Conservation (phyloP, 2,329 filamentous ascomycete species). For the Ophiostoma piceae region DNA sequence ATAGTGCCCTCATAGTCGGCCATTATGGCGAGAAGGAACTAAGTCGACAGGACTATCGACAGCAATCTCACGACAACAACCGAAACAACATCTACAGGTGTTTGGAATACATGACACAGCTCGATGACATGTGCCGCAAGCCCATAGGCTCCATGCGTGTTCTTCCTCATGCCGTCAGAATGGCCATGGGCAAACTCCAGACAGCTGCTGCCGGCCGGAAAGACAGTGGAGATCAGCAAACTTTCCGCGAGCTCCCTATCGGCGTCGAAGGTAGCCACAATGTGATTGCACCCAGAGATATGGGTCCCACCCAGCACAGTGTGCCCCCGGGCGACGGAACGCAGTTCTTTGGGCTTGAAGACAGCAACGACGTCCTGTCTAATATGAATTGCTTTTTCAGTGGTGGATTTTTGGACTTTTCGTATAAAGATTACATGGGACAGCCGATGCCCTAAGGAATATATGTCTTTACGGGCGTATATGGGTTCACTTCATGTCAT, state of each 20-base stretch:
- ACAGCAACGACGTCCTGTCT: constrained; percentile 3
- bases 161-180: constrained; percentile 1
- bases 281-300: not conserved
- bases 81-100: constrained; percentile 10
- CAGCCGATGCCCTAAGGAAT: not conserved
- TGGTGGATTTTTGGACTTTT: constrained; percentile 12
- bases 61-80: not conserved
- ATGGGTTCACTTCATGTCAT: not conserved
- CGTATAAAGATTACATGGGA: constrained; percentile 13
- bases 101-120: not conserved
- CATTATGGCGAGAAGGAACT: constrained; percentile 12
- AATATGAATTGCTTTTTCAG: constrained; percentile 14
- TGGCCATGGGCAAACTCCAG: constrained; percentile 12
- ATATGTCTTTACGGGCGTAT: not conserved
- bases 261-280: not conserved
- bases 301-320: not conserved
- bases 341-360: constrained; percentile 6
- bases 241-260: not conserved
- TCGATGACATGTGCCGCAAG: constrained; percentile 13
- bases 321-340: not conserved
- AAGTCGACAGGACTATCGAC: not conserved
- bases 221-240: not conserved
- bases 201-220: not conserved
- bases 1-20: constrained; percentile 13
- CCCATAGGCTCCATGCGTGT: constrained; percentile 15